phyloP scores from a whole-genome alignment of 352 stramenopile genomes.

The Phytophthora podocarpi region DNA sequence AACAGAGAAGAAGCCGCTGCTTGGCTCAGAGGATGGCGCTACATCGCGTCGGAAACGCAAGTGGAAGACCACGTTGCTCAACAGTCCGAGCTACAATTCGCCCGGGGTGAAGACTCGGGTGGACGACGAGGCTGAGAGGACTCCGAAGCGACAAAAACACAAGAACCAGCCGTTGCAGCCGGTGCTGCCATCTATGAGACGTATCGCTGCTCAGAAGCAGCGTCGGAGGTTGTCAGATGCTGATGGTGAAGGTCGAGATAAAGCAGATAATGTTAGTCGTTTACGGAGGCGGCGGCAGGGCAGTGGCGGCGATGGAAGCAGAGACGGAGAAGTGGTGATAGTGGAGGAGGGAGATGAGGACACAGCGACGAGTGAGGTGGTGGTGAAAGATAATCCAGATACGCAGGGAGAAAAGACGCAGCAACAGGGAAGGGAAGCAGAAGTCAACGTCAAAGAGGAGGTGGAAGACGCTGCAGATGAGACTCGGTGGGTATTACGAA shows the following conservation, averaged over 20 bases:
- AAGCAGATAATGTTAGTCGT: slow-evolving; percentile 7
- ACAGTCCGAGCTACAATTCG: slow-evolving; percentile 8
- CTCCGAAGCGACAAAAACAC: slow-evolving; percentile 33
- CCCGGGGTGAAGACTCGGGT: slow-evolving; percentile 1
- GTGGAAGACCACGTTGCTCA: slow-evolving; percentile 72
- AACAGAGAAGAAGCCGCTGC: slow-evolving; percentile 13
- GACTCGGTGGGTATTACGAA: slow-evolving; percentile 59
- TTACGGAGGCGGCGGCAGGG: slow-evolving; percentile 18
- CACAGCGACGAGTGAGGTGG: neutral
- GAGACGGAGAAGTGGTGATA: slow-evolving; percentile 8
- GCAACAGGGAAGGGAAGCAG: neutral
- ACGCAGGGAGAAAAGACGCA: slow-evolving; percentile 7
- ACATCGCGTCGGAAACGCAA: slow-evolving; percentile 59
- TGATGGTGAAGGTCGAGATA: slow-evolving; percentile 32
- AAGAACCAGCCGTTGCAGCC: slow-evolving; percentile 44
- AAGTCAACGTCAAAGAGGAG: slow-evolving; percentile 26
- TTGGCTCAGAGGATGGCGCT: neutral
- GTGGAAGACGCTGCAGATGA: slow-evolving; percentile 36
- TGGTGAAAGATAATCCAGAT: slow-evolving; percentile 19
- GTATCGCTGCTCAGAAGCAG: slow-evolving; percentile 55
- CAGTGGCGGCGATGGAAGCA: slow-evolving; percentile 4
- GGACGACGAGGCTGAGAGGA: neutral
- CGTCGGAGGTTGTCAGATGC: slow-evolving; percentile 35
- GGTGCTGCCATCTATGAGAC: slow-evolving; percentile 54
- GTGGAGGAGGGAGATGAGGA: slow-evolving; percentile 13